phyloP scores from a whole-genome alignment of 2,329 filamentous ascomycete genomes.

The Chaetomium olivaceum region DNA sequence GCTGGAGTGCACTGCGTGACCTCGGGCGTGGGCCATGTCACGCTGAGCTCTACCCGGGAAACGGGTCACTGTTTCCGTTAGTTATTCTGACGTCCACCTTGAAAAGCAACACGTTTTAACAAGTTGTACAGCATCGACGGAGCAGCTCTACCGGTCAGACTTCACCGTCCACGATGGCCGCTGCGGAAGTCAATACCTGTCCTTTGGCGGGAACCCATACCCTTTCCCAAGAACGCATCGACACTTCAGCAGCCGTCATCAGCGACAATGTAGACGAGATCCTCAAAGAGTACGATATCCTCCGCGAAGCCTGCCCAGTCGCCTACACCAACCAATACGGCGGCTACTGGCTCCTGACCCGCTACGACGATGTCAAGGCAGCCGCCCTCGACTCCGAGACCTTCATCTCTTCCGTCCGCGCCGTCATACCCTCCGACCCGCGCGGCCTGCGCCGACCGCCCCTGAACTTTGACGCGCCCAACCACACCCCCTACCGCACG shows the following conservation, averaged over 20 bases:
- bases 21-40: not conserved
- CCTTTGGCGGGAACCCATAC: not conserved
- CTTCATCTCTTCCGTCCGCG: slow-evolving; percentile 22
- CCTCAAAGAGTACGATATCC: not conserved
- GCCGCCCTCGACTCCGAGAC: slow-evolving; percentile 13
- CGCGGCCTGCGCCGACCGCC: slow-evolving; percentile 16
- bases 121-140: not conserved
- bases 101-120: not conserved
- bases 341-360: slow-evolving; percentile 11
- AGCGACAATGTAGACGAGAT: not conserved
- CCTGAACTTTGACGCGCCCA: slow-evolving; percentile 13
- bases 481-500: slow-evolving; percentile 13
- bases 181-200: not conserved
- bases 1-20: not conserved
- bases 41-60: not conserved
- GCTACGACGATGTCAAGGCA: slow-evolving; percentile 9
- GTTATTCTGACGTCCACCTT: not conserved
- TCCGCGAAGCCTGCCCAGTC: slow-evolving; percentile 1
- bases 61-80: not conserved
- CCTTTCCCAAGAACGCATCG: not conserved
- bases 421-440: slow-evolving; percentile 23
- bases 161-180: not conserved
- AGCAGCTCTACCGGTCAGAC: not conserved
- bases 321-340: slow-evolving; percentile 9
- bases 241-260: slow-evolving; percentile 2